A percentile compares a stretch with the other conserved stretches of the same genome.
Conservation (phyloP, 148 eudicot species). For the Euryodendron excelsum region DNA sequence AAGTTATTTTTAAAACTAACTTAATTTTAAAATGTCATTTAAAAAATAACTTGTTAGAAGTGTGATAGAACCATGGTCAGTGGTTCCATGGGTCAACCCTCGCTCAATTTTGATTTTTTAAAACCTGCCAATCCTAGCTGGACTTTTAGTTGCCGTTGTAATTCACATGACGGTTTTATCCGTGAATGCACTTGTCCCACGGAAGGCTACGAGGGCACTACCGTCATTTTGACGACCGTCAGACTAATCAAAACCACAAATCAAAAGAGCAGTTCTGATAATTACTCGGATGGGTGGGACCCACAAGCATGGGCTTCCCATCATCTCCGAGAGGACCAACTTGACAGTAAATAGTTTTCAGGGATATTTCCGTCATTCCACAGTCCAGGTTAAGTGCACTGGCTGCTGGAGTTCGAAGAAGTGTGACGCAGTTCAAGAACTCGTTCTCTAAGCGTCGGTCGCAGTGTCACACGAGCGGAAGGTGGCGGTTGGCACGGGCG, state of each 20-base stretch:
- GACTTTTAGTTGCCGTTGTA: neutral
- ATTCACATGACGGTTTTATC: neutral
- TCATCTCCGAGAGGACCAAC: neutral
- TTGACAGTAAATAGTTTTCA: too few species aligned
- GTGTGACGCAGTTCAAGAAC: neutral
- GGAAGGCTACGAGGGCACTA: neutral
- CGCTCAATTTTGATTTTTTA: neutral
- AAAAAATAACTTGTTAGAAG: too few species aligned
- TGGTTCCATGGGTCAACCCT: neutral
- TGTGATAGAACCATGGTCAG: too few species aligned
- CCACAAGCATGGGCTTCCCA: neutral
- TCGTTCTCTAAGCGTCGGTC: conserved; percentile 22
- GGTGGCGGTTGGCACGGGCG: conserved; percentile 33
- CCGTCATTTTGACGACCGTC: neutral
- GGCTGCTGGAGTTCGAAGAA: neutral
- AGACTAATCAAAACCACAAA: too few species aligned
- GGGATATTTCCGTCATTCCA: too few species aligned
- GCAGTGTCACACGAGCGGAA: conserved; percentile 16
- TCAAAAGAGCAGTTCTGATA: neutral
- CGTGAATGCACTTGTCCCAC: neutral
- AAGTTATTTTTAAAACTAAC: too few species aligned
- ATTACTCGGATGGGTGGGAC: neutral
- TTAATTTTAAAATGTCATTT: too few species aligned
- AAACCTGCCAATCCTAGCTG: neutral
- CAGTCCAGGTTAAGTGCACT: too few species aligned